Base-by-base conservation (phyloP, 257 asterid species). In the Apocynum venetum region DNA sequence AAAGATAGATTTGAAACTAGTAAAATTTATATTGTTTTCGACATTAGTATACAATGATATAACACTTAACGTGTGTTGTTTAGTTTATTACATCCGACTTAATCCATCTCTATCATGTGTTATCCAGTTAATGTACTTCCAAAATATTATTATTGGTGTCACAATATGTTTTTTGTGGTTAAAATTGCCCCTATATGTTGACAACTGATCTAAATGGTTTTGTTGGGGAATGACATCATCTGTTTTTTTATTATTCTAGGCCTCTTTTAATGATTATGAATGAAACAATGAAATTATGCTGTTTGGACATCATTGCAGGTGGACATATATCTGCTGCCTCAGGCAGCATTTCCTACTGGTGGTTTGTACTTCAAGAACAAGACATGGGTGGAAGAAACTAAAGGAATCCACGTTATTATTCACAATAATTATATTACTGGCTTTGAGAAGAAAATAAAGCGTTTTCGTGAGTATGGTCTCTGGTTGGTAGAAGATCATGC, bases 321-420 rank as follows among this genome's bases (percentile, higher is more conserved):
- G 59, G 99, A 96, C 74, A 76, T 93, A 79, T 96, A 93, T 86
- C 84, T 96, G 78, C 94, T 96, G 48, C 98, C 99, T 25, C 98
- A 91, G 78, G 86, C 77, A 2, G 98, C 97, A 12, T 96, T 96
- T 88, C 99, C 98, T 15, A 96, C 97, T 0, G 99, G 99, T 49
- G 97, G 99, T 51, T 85, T 96, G 81, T 96, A 91, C 91, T 96
- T 96, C 92, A 93, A 85, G 92, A 96, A 93, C 92, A 80, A 86
- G 84, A 91, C 96, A 19, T 96, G 99, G 99, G 97, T 84, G 17
- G 69, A 86, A 74, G 98, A 93, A 82, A 96, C 99, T 41, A 88
- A 90, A 83, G 99, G 97, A 79, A 87, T 82, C 90, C 98, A 92
- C 56, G 98, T 86, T 67, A 89, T 93, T 53, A 91, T 96, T 72